Evolutionary conservation across 352 stramenopile species (phyloP).

Genomic region (Elongisporangium prolatum): DNA sequence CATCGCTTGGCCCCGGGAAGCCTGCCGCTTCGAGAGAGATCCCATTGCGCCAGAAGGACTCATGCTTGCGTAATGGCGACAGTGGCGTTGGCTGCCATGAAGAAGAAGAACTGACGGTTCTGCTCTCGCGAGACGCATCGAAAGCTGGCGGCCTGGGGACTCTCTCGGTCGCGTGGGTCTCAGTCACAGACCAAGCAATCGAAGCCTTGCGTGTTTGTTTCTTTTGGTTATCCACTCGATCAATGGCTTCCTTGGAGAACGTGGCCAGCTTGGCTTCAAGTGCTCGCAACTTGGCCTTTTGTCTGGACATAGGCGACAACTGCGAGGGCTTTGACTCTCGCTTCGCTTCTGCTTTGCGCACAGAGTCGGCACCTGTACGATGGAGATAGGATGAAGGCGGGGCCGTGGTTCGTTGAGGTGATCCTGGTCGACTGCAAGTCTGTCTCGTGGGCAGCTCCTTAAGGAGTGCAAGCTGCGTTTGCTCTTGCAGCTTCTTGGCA

Average conservation of each 20-base stretch:
- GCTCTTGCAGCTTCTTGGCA: slow-evolving; percentile 41
- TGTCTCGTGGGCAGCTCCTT: slow-evolving; percentile 13
- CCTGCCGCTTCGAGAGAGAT: slow-evolving; percentile 34
- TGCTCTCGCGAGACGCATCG: neutral
- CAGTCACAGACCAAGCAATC: neutral
- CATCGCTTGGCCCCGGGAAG: neutral
- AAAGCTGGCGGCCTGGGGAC: neutral
- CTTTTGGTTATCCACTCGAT: slow-evolving; percentile 22
- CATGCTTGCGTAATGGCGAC: slow-evolving; percentile 38
- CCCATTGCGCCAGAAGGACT: slow-evolving; percentile 49
- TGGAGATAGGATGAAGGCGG: neutral
- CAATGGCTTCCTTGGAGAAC: slow-evolving; percentile 44
- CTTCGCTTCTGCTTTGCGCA: neutral
- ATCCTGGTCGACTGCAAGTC: neutral
- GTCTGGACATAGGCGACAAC: slow-evolving; percentile 37
- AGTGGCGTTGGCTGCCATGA: slow-evolving; percentile 31
- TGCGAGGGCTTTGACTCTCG: slow-evolving; percentile 2
- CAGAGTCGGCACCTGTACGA: neutral
- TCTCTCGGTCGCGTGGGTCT: neutral
- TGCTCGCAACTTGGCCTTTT: slow-evolving; percentile 46
- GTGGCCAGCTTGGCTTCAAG: slow-evolving; percentile 49
- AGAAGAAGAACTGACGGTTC: neutral
- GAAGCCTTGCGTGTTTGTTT: neutral
- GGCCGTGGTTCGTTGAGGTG: neutral
- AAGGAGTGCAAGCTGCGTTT: slow-evolving; percentile 25